These are phyloP conservation scores for Trifolium repens DNA, from an alignment of 306 rosid genomes.

Conservation along the genomic window DNA sequence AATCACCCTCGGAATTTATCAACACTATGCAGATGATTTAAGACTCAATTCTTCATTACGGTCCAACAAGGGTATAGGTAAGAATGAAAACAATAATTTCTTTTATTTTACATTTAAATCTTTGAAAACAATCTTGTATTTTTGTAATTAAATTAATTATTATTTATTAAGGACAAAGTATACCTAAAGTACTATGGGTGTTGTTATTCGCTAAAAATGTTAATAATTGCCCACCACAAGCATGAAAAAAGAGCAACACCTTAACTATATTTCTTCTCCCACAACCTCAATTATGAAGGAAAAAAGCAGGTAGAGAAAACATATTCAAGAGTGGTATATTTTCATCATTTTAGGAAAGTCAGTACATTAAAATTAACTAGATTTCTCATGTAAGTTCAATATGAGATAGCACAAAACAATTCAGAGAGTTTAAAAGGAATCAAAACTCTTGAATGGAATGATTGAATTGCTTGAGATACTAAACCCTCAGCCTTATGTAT, in stretches of 20 bases:
- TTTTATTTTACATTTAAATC: constrained; percentile 4
- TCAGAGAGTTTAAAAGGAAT: constrained; percentile 23
- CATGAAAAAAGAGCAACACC: not conserved
- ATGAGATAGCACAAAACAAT: constrained; percentile 33
- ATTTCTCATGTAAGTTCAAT: constrained; percentile 23
- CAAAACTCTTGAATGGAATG: constrained; percentile 11
- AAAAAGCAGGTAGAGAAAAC: constrained; percentile 8
- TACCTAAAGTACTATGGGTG: constrained; percentile 1
- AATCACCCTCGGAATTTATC: not conserved
- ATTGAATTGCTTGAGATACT: too few species aligned
- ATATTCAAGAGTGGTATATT: constrained; percentile 21
- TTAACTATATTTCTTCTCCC: constrained; percentile 27
- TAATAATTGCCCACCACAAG: not conserved
- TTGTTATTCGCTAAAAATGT: not conserved
- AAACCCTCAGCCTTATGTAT: too few species aligned
- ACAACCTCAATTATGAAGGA: not conserved
- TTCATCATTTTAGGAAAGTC: constrained; percentile 5
- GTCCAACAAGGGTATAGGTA: constrained; percentile 23
- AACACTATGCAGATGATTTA: constrained; percentile 2
- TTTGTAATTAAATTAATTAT: constrained; percentile 2
- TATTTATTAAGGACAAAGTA: not conserved
- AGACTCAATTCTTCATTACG: constrained; percentile 18
- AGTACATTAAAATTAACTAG: constrained; percentile 13
- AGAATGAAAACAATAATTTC: constrained; percentile 21
- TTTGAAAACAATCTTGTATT: not conserved